Base-by-base conservation (phyloP, 371 early-diverging fungal genomes). In the Mucor indicus region DNA sequence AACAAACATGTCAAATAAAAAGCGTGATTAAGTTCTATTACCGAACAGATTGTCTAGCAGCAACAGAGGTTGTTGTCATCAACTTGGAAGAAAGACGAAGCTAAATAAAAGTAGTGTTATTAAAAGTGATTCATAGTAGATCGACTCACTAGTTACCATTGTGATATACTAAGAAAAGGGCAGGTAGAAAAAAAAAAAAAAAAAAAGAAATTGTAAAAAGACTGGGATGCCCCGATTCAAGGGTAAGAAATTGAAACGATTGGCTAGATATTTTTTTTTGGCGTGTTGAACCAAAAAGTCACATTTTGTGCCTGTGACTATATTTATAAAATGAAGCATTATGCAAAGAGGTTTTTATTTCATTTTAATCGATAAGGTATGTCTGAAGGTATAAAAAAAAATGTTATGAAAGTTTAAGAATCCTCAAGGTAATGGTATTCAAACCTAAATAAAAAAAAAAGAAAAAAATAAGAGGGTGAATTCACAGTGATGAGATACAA, bases 1-100 rank as follows among this genome's bases (percentile, higher is more conserved):
- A 25, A 41, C 23, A 35, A 37, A 52, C 20, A 33, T 45, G n/a
- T 49, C 13, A 21, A 11, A 41, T 29, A 36, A 35, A 45, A 11
- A 24, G n/a, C n/a, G n/a, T n/a, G n/a, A n/a, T n/a, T n/a, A n/a
- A n/a, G n/a, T n/a, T 29, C 12, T 36, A 55, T 53, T 68, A 72
- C 69, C 73, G 73, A 46, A 48, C 54, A 41, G 64, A 47, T 53
- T 68, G 69, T 58, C 63, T 64, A 29, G 67, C 41, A 27, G 56
- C 66, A 38, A 55, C 48, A 42, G 49, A 38, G 36, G 57, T 56
- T 25, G 64, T 29, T 19, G 67, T 53, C 48, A 72, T 53, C 33
- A 67, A 64, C 55, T 57, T 66, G 48, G 73, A 62, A 41, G 69
- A 57, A 44, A 57, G 54, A 48, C 73, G 73, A 57, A 72, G 73